A percentile compares a stretch with the other conserved stretches of the same genome.
Evolutionary conservation across 2,329 filamentous ascomycete genomes (phyloP).

Genomic region (Colletotrichum liriopes): DNA sequence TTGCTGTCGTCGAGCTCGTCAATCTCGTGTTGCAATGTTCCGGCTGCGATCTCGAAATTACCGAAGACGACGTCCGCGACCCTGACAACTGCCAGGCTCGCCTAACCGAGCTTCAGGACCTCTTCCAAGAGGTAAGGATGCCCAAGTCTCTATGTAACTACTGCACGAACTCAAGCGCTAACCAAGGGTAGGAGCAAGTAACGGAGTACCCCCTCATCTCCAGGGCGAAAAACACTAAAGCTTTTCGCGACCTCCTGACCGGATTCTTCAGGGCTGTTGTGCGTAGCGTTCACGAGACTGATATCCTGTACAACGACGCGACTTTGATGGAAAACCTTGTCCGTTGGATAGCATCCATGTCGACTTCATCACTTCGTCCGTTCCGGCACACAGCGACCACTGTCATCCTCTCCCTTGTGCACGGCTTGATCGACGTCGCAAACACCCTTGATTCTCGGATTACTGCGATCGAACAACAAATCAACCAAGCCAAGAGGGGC

Average conservation of each 20-base stretch:
- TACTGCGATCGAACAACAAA: slow-evolving; percentile 83
- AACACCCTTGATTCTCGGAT: slow-evolving; percentile 79
- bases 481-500: slow-evolving; percentile 80
- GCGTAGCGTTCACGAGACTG: slow-evolving; percentile 84
- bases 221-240: slow-evolving; percentile 80
- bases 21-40: slow-evolving; percentile 80
- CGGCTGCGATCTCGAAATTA: slow-evolving; percentile 86
- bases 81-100: slow-evolving; percentile 87
- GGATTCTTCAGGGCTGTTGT: slow-evolving; percentile 86
- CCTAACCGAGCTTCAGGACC: slow-evolving; percentile 87
- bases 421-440: slow-evolving; percentile 81
- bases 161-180: slow-evolving; percentile 45
- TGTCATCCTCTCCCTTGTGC: slow-evolving; percentile 84
- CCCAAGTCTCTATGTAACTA: background rate
- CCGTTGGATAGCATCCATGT: slow-evolving; percentile 92
- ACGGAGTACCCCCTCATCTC: slow-evolving; percentile 94
- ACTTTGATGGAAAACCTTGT: slow-evolving; percentile 90
- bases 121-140: slow-evolving; percentile 81
- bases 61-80: slow-evolving; percentile 88
- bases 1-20: slow-evolving; percentile 73
- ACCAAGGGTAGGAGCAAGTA: slow-evolving; percentile 74
- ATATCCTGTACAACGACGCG: slow-evolving; percentile 82
- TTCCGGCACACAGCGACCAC: slow-evolving; percentile 96
- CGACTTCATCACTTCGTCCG: slow-evolving; percentile 87
- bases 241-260: slow-evolving; percentile 84